phyloP scores from a whole-genome alignment of 2,329 filamentous ascomycete genomes.

The Claviceps paspali region DNA sequence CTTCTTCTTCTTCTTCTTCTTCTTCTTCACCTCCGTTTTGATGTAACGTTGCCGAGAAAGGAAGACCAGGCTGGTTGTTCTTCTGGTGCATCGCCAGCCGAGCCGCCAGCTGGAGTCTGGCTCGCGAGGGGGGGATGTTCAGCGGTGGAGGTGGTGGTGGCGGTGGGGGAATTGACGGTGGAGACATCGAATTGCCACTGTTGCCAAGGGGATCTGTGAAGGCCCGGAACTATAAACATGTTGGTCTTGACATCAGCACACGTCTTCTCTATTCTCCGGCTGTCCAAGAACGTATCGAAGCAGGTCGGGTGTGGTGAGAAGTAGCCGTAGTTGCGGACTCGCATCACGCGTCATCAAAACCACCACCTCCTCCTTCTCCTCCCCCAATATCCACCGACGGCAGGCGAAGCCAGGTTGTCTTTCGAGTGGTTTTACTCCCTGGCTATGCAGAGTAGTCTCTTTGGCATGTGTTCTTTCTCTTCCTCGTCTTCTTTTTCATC shows the following conservation, averaged over 20 bases:
- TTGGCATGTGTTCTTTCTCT: no score
- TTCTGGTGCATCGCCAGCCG: slow-evolving; percentile 65
- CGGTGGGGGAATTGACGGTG: slow-evolving; percentile 43
- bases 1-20: neutral
- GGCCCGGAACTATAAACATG: slow-evolving; percentile 35
- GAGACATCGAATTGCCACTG: slow-evolving; percentile 31
- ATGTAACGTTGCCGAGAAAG: slow-evolving; percentile 26
- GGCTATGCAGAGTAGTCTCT: neutral
- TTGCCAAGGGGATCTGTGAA: slow-evolving; percentile 41
- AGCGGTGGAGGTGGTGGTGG: slow-evolving; percentile 61
- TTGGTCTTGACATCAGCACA: slow-evolving; percentile 1
- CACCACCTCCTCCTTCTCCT: no score
- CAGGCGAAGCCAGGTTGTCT: neutral
- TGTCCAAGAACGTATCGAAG: slow-evolving; percentile 3
- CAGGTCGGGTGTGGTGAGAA: slow-evolving; percentile 7
- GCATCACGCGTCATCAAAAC: neutral
- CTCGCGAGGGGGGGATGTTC: slow-evolving; percentile 74
- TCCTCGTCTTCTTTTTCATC: neutral
- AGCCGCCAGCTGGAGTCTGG: slow-evolving; percentile 78
- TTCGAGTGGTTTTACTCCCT: neutral
- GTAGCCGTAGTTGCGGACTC: slow-evolving; percentile 1
- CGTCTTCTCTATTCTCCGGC: slow-evolving; percentile 9
- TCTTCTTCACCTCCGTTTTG: slow-evolving; percentile 22
- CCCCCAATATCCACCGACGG: neutral
- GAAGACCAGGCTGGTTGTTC: slow-evolving; percentile 33